phyloP scores from a whole-genome alignment of 768 basidiomycete genomes.

The Termitomyces sp. region DNA sequence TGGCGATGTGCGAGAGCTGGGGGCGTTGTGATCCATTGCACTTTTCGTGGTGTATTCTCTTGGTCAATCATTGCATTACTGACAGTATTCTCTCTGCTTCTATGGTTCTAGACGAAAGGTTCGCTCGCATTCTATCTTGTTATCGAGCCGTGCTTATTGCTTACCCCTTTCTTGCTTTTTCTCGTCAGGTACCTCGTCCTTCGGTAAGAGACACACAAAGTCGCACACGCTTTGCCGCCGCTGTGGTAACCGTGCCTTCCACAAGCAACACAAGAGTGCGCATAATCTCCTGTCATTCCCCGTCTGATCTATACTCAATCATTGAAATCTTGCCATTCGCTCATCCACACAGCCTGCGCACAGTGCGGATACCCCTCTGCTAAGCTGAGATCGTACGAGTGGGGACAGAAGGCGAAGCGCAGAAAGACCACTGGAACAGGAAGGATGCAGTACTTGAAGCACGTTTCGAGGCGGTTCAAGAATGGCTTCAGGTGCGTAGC shows the following conservation, averaged over 20 bases:
- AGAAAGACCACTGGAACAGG: slow-evolving; percentile 99
- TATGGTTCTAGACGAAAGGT: slow-evolving; percentile 74
- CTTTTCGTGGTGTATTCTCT: not conserved
- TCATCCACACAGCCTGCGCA: slow-evolving; percentile 63
- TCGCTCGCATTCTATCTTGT: slow-evolving; percentile 25
- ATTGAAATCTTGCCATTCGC: not conserved
- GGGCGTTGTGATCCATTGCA: not conserved
- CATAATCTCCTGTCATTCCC: not conserved
- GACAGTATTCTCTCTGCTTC: slow-evolving; percentile 15
- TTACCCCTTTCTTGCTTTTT: not conserved
- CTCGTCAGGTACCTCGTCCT: slow-evolving; percentile 85
- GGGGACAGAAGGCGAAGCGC: slow-evolving; percentile 99
- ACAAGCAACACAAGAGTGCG: slow-evolving; percentile 96
- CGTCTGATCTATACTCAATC: not conserved
- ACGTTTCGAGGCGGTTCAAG: slow-evolving; percentile 94
- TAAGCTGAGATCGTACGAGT: slow-evolving; percentile 93
- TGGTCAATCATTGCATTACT: slow-evolving; percentile 10
- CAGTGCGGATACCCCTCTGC: slow-evolving; percentile 97
- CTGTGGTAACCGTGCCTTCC: slow-evolving; percentile 93
- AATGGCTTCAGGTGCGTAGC: slow-evolving; percentile 84
- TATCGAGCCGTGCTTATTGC: not conserved
- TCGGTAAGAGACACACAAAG: slow-evolving; percentile 97
- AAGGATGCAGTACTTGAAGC: slow-evolving; percentile 90
- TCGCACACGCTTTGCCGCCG: slow-evolving; percentile 96
- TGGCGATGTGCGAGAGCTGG: not conserved